Evolutionary conservation across 23 red algal genomes (phyloP), one percentile per base, ranked within the genome.

Genomic region (Pyropia haitanensis): DNA sequence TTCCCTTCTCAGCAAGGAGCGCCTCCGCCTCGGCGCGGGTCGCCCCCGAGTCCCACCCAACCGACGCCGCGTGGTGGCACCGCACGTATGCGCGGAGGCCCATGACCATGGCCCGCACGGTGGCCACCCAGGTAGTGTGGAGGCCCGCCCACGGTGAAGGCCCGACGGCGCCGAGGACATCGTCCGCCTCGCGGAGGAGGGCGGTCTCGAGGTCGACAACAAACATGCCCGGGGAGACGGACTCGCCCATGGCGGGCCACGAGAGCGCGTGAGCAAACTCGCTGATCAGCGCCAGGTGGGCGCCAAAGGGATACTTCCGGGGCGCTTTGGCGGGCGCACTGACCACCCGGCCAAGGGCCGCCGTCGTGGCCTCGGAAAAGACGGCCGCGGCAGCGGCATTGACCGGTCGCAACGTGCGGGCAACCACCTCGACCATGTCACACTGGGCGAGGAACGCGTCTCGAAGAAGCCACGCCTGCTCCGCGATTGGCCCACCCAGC

Each of bases 71-170:
- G 70, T 87, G 81, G 32, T 87, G 81, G 61, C 66, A 53, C 48
- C 76, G 75, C n/a, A 87, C 81, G 56, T 87, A 87, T 23, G 75
- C 81, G 27, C 75, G 74, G 25, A 87, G 60, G 61, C 76, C 81
- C 21, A 32, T 76, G 61, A 87, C 29, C 81, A 87, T 87, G 21
- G 63, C 75, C 23, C 70, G 81, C 60, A 87, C 71, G 63, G 71
- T 87, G 64, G 48, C 54, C 20, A 58, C 61, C 81, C 81, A 87
- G 23, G 60, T 50, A 2, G 32, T 60, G 62, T 87, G 81, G 14
- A 77, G 31, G 26, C 60, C 51, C 25, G 55, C 21, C 55, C 19
- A 23, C 6, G 55, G 19, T 3, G 55, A 27, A 18, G 19, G 44
- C 33, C 60, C 71, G 13, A 68, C 18, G 17, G 74, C 58, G 20